Percentiles rank a stretch among this genome's conserved stretches.
Conservation (phyloP, 163 green algal species). For the Trebouxia gelatinosa region DNA sequence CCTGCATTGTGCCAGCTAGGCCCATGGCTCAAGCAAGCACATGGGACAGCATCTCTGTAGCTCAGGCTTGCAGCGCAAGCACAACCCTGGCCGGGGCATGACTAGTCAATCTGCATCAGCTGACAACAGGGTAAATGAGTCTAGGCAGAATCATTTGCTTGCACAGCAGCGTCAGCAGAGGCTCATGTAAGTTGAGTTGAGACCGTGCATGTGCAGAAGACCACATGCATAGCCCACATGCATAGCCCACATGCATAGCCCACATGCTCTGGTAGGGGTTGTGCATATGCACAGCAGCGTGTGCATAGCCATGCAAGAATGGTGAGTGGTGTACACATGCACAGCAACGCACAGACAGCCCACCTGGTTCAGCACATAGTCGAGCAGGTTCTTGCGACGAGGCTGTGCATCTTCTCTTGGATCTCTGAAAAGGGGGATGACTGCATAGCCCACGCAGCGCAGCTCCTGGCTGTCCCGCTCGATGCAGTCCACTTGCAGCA, state of each 20-base stretch:
- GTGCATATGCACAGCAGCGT: no score
- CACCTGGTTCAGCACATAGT: slow-evolving; percentile 67
- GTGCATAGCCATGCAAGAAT: background rate
- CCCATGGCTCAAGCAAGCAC: no score
- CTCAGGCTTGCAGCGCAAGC: no score
- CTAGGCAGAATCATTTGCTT: no score
- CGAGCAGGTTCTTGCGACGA: slow-evolving; percentile 42
- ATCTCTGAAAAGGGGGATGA: slow-evolving; percentile 58
- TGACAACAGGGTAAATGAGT: no score
- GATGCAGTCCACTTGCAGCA: slow-evolving; percentile 50
- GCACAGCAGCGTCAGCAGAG: no score
- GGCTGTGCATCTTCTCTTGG: slow-evolving; percentile 52
- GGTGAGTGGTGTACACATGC: background rate
- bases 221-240: background rate
- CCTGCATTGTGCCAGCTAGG: no score
- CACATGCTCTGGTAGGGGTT: no score
- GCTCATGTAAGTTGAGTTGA: no score
- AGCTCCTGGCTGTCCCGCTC: slow-evolving; percentile 38
- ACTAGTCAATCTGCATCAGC: no score
- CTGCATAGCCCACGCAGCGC: slow-evolving; percentile 55
- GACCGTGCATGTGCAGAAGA: background rate
- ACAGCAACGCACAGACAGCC: background rate
- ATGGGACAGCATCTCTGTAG: no score
- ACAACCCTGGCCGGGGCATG: no score
- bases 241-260: background rate